Evolutionary conservation across 441 rosid genomes (phyloP), one percentile per base, ranked within the genome.

Genomic region (Gossypium schwendimanii): DNA sequence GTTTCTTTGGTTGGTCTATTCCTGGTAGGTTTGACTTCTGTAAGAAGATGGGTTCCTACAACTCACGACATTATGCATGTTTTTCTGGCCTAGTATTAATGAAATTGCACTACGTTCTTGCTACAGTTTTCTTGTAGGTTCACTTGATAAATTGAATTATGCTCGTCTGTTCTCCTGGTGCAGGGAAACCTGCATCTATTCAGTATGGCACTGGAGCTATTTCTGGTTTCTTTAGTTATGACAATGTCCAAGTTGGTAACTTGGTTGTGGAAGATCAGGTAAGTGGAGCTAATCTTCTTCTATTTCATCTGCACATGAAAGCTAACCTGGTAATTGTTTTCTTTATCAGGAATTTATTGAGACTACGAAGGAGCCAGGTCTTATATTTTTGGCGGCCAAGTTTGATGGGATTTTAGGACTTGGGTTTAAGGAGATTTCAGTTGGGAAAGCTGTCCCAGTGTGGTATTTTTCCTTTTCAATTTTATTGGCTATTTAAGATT

Each of bases 381-480:
- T 85, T 52, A 83, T 89, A 76, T 88, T 88, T 75, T 55, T 88
- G 76, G 77, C 70, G 54, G 93, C 93, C 67, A 88, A 87, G 71
- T 88, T 88, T 81, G 93, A 88, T 81, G 93, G 91, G 49, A 85
- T 88, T 73, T 77, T 87, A 73, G 93, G 93, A 26, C 93, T 88
- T 80, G 93, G 93, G 49, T 88, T 88, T 74, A 76, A 79, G 80
- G 93, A 88, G 70, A 85, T 88, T 74, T 81, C 93, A 36, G 91
- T 87, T 71, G 93, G 91, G 71, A 70, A 81, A 28, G 81, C 89
- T 31, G 54, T 78, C 63, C 93, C 93, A 63, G 83, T 87, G 63
- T 88, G 93, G 93, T 88, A 84, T 53, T 84, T 63, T 18, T 63
- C 65, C 18, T 53, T 36, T 65, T 28, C 61, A 60, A 52, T 17